These are phyloP conservation scores for Blastobotrys illinoisensis DNA, from an alignment of 1,139 yeast species.

Conservation along the genomic window DNA sequence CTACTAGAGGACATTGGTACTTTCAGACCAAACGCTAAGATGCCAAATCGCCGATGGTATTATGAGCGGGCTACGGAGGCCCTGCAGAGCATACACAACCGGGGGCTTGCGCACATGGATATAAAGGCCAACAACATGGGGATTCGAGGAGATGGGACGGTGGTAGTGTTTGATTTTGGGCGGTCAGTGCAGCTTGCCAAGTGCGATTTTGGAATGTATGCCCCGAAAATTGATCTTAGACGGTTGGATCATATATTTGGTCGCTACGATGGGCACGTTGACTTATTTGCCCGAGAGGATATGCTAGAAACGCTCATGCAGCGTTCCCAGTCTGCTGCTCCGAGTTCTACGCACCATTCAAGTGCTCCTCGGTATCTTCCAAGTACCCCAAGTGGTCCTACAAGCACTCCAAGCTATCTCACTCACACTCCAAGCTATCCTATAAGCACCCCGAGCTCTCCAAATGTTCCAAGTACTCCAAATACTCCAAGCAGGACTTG, in stretches of 20 bases:
- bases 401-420: too few relatives aligned
- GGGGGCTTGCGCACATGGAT: slow-evolving; percentile 6
- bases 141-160: not conserved
- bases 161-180: slow-evolving; percentile 6
- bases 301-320: not conserved
- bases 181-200: not conserved
- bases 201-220: slow-evolving; percentile 2
- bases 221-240: not conserved
- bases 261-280: not conserved
- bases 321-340: too few relatives aligned
- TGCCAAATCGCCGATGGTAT: slow-evolving; percentile 1
- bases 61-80: slow-evolving; percentile 1
- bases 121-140: slow-evolving; percentile 6
- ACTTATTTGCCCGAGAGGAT: not conserved
- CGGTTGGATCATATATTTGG: slow-evolving; percentile 1
- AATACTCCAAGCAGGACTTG: too few relatives aligned
- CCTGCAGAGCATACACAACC: slow-evolving; percentile 2
- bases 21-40: not conserved
- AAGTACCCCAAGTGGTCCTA: too few relatives aligned
- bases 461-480: too few relatives aligned
- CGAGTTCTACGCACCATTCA: too few relatives aligned
- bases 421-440: too few relatives aligned
- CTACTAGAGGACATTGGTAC: slow-evolving; percentile 5
- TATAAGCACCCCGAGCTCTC: too few relatives aligned
- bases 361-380: too few relatives aligned